Percentiles rank a stretch among this genome's conserved stretches.
Evolutionary conservation across 78 protist species (phyloP).

Genomic region (Dictyostelium capitatum): DNA sequence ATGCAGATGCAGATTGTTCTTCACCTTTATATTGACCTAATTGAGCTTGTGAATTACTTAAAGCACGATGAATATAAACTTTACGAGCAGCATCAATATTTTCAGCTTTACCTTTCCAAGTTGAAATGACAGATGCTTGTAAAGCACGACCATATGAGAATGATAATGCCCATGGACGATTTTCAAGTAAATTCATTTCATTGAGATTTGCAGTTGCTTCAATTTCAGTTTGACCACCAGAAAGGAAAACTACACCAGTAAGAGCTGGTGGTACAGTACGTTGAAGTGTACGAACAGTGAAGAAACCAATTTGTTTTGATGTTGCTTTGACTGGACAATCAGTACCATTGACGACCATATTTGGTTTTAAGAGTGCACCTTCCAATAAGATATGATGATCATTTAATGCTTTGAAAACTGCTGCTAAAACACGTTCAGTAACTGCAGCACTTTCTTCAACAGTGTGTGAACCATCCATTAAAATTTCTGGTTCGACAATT

Average conservation of each 20-base stretch:
- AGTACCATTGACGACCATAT: conserved; percentile 94
- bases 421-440: conserved; percentile 83
- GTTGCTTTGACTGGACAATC: conserved; percentile 14
- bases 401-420: conserved; percentile 80
- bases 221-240: conserved; percentile 96
- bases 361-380: conserved; percentile 95
- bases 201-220: conserved; percentile 94
- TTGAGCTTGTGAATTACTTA: conserved; percentile 59
- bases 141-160: conserved; percentile 97
- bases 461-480: conserved; percentile 91
- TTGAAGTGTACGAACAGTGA: conserved; percentile 91
- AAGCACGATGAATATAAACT: conserved; percentile 75
- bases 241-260: conserved; percentile 95
- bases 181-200: conserved; percentile 89
- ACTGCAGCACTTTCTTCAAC: conserved; percentile 66
- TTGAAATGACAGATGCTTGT: conserved; percentile 51
- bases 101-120: conserved; percentile 56
- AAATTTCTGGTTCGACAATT: conserved; percentile 97
- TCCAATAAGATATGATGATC: conserved; percentile 87
- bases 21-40: conserved; percentile 69
- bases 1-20: conserved; percentile 33
- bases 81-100: conserved; percentile 71
- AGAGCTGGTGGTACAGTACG: conserved; percentile 97
- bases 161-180: conserved; percentile 93
- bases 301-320: conserved; percentile 86